Conservation (phyloP, 257 asterid species). For the Nicotiana undulata region DNA sequence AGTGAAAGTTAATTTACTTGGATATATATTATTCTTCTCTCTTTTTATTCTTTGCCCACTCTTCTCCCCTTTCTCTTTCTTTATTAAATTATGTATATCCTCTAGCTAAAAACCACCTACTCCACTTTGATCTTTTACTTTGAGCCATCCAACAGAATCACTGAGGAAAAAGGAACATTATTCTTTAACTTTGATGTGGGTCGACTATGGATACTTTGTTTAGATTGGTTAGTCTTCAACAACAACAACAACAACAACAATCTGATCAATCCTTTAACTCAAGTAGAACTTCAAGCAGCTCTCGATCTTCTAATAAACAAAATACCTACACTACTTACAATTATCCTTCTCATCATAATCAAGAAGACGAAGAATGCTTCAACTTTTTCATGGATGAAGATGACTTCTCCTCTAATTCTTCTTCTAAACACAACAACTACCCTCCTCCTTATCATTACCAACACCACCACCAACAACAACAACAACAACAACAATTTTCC, state of each 20-base stretch:
- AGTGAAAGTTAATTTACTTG: background rate
- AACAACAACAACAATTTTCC: constrained; percentile 9
- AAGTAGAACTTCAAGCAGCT: constrained; percentile 71
- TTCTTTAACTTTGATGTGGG: constrained; percentile 44
- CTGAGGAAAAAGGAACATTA: background rate
- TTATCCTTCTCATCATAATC: constrained; percentile 16
- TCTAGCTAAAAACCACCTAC: constrained; percentile 20
- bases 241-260: constrained; percentile 19
- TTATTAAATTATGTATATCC: constrained; percentile 17
- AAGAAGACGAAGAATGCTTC: constrained; percentile 89
- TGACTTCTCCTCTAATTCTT: constrained; percentile 71
- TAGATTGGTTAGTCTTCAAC: constrained; percentile 66
- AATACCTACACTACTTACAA: constrained; percentile 24
- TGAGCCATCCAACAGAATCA: constrained; percentile 24
- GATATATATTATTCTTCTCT: background rate
- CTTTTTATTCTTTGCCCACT: background rate
- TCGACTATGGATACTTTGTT: constrained; percentile 87
- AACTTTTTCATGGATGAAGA: constrained; percentile 94
- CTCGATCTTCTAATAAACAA: constrained; percentile 50
- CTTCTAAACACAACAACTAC: constrained; percentile 48
- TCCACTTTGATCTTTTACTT: constrained; percentile 25
- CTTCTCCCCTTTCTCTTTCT: constrained; percentile 11
- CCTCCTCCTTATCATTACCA: constrained; percentile 11
- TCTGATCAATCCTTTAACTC: constrained; percentile 73
- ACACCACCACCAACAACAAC: constrained; percentile 8